Base-by-base conservation (phyloP, 225 moss, liverwort and hornwort genomes). In the Sphagnum tenellum region DNA sequence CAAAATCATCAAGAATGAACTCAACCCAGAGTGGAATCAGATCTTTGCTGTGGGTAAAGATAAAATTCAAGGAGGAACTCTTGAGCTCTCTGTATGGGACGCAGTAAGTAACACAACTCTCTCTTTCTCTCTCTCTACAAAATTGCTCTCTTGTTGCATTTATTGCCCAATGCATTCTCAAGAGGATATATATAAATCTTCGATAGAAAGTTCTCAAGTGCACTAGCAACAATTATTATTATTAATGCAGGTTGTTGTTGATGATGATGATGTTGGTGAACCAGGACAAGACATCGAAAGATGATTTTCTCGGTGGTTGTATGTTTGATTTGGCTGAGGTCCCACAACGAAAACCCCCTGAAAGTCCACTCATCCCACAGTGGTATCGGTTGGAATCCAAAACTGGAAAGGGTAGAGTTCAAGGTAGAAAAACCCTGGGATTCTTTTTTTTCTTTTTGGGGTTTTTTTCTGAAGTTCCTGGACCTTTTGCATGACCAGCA, bases 341-440 rank as follows among this genome's bases (percentile, higher is more conserved):
- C 6, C 96, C 92, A 0, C 75, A 72, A 0, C 72, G 96, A 9
- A 92, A 87, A 58, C 96, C 96, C 12, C 96, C 92, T 0, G 88
- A 98, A 50, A 85, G 79, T 47, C 88, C 92, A 13, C 66, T 98
- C 2, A 80, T 87, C 9, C 90, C 96, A 4, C 79, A 89, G 66
- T 98, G 96, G 96, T 98, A 98, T 50, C 88, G 75, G 62, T 64
- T 98, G 52, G 92, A 92, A 62, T 81, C 88, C 11, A 90, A 92
- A 63, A 82, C 83, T 8, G 90, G 90, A 0, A 90, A 89, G 71
- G 77, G 86, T 0, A 77, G 77, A 47, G 92, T 92, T 2, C 61
- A 85, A 82, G 96, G 96, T 98, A 80, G 1, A 29, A 29, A 29
- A 29, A 29, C 29, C 29, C 29, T 29, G 29, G 29, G 29, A 29